Evolutionary conservation across 2,329 filamentous ascomycete species (phyloP).

Genomic region (Cercospora berteroae): DNA sequence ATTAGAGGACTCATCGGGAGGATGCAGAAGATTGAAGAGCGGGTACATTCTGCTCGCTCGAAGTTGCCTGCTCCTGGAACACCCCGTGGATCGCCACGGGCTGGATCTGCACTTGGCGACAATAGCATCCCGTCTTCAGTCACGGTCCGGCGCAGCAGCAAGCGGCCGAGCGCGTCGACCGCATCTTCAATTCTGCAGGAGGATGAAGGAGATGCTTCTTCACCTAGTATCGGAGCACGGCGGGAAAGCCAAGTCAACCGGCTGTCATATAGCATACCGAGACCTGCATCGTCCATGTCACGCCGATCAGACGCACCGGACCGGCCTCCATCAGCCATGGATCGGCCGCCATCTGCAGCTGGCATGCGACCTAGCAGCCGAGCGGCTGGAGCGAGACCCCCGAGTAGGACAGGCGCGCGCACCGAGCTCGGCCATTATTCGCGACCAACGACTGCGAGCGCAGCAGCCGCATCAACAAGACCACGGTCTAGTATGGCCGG

Average conservation of each 20-base stretch:
- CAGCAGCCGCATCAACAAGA: slow-evolving; percentile 43
- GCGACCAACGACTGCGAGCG: slow-evolving; percentile 16
- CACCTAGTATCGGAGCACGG: slow-evolving; percentile 20
- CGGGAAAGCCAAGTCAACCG: slow-evolving; percentile 42
- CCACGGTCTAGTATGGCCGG: slow-evolving; percentile 70
- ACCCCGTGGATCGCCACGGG: slow-evolving; percentile 73
- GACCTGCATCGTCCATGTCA: slow-evolving; percentile 32
- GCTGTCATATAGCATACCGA: slow-evolving; percentile 51
- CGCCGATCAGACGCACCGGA: slow-evolving; percentile 31
- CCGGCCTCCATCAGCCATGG: slow-evolving; percentile 29
- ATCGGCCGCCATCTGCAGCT: slow-evolving; percentile 27
- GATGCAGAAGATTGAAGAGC: slow-evolving; percentile 93
- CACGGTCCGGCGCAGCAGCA: slow-evolving; percentile 64
- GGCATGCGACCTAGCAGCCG: slow-evolving; percentile 71
- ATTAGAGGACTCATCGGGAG: slow-evolving; percentile 92
- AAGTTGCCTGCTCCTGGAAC: slow-evolving; percentile 83
- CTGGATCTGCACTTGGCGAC: slow-evolving; percentile 34
- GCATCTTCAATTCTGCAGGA: slow-evolving; percentile 38
- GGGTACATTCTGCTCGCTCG: slow-evolving; percentile 86
- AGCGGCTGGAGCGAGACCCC: slow-evolving; percentile 41
- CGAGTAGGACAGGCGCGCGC: slow-evolving; percentile 46
- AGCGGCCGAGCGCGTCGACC: slow-evolving; percentile 57
- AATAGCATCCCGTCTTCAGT: slow-evolving; percentile 53
- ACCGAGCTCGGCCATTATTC: slow-evolving; percentile 41
- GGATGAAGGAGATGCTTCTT: slow-evolving; percentile 18